Percentiles rank a stretch among this genome's conserved stretches.
These are phyloP conservation scores for Sclerotinia borealis DNA, from an alignment of 2,329 filamentous ascomycete species.

Conservation along the genomic window DNA sequence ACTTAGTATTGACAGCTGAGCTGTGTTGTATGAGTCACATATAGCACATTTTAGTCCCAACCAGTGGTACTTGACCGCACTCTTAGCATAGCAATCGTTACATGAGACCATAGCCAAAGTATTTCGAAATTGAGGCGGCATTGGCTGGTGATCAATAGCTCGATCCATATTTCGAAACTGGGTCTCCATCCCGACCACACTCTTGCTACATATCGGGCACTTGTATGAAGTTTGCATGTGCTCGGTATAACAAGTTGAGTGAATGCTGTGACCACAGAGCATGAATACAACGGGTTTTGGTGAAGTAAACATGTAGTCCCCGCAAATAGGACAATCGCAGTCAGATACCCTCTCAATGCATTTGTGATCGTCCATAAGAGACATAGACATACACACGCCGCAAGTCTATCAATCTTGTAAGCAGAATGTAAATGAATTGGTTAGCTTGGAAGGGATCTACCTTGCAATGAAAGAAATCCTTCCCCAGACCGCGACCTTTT, in stretches of 20 bases:
- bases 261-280: conserved; percentile 93
- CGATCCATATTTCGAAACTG: conserved; percentile 89
- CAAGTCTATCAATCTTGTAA: conserved; percentile 56
- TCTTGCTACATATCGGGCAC: conserved; percentile 94
- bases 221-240: conserved; percentile 90
- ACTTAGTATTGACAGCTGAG: conserved; percentile 56
- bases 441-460: conserved; percentile 41
- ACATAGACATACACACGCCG: conserved; percentile 88
- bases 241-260: conserved; percentile 80
- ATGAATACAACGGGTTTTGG: conserved; percentile 86
- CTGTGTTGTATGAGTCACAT: conserved; percentile 65
- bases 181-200: conserved; percentile 93
- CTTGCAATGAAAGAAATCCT: conserved; percentile 98
- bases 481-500: conserved; percentile 82
- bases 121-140: conserved; percentile 77
- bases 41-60: conserved; percentile 82
- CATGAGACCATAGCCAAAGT: conserved; percentile 81
- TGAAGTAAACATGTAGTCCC: conserved; percentile 94
- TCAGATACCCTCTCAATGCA: conserved; percentile 94
- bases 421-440: background rate
- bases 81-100: conserved; percentile 90
- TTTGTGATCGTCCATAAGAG: conserved; percentile 76
- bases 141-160: conserved; percentile 81
- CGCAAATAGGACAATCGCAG: conserved; percentile 93
- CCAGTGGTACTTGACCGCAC: conserved; percentile 87